phyloP scores from a whole-genome alignment of 139 green algal genomes.

The Chlamydomonas applanata region DNA sequence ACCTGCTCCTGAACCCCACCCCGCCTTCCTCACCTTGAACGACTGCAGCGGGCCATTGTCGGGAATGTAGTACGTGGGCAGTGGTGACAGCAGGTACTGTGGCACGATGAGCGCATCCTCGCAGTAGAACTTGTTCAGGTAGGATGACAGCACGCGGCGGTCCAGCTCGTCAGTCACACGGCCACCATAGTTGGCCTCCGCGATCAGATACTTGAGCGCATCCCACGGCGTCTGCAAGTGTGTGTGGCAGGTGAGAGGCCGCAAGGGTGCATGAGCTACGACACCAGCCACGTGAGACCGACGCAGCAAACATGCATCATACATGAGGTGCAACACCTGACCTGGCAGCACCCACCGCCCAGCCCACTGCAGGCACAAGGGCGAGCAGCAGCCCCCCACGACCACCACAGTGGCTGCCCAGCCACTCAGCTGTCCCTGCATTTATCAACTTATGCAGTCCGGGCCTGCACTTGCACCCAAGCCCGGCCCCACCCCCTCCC shows the following conservation, averaged over 20 bases:
- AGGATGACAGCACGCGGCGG: constrained; percentile 20
- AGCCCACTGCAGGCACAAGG: too few species aligned
- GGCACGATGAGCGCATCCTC: constrained; percentile 71
- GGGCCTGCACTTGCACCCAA: too few species aligned
- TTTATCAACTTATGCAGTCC: too few species aligned
- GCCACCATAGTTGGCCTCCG: constrained; percentile 81
- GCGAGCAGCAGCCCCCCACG: not conserved
- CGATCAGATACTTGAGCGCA: constrained; percentile 84
- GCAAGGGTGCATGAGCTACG: too few species aligned
- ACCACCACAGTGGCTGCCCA: not conserved
- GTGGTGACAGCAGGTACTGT: constrained; percentile 70
- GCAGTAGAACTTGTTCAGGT: constrained; percentile 76
- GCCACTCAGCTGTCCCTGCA: not conserved
- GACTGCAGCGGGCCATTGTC: constrained; percentile 56
- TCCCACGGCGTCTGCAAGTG: constrained; percentile 67
- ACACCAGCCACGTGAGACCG: too few species aligned
- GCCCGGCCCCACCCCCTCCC: too few species aligned
- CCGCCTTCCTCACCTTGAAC: constrained; percentile 37
- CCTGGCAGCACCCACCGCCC: too few species aligned
- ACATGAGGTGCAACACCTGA: too few species aligned
- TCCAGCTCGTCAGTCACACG: constrained; percentile 80
- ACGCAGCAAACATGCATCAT: too few species aligned
- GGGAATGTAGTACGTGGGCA: constrained; percentile 74
- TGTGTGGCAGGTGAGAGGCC: not conserved
- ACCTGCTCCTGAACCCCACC: too few species aligned